phyloP scores from a whole-genome alignment of 768 basidiomycete genomes.

The Mycena crocata region DNA sequence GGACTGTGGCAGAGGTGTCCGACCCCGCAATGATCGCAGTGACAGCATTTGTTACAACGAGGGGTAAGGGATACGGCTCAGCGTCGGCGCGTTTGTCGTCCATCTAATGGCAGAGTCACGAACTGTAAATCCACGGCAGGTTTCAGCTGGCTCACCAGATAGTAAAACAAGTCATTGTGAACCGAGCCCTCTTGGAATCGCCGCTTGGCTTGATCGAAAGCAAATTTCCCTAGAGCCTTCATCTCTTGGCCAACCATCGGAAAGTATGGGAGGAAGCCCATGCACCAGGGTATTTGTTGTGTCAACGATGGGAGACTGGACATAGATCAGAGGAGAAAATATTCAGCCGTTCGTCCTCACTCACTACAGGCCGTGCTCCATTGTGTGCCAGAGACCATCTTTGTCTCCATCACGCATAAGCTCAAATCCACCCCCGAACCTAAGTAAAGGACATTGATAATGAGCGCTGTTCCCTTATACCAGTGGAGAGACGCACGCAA shows the following conservation, averaged over 20 bases:
- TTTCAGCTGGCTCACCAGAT: conserved; percentile 1
- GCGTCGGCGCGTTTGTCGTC: conserved; percentile 11
- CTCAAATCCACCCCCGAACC: conserved; percentile 27
- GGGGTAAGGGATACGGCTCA: conserved; percentile 12
- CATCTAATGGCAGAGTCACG: background rate
- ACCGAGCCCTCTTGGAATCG: conserved; percentile 16
- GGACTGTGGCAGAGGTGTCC: conserved; percentile 58
- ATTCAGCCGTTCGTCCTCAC: no score
- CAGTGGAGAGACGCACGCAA: conserved; percentile 12
- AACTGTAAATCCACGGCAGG: no score
- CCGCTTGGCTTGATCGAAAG: conserved; percentile 11
- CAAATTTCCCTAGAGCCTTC: conserved; percentile 16
- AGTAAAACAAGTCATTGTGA: conserved; percentile 26
- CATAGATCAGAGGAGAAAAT: no score
- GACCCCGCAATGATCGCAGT: conserved; percentile 57
- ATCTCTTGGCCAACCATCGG: conserved; percentile 12
- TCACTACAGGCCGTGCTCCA: conserved; percentile 18
- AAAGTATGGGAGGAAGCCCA: background rate
- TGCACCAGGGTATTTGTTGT: conserved; percentile 19
- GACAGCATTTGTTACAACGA: conserved; percentile 6
- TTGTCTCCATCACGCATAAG: conserved; percentile 27
- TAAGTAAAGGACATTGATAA: background rate
- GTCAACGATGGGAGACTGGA: conserved; percentile 18
- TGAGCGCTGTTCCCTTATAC: no score
- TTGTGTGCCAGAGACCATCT: conserved; percentile 20